Conservation (phyloP, 225 moss, liverwort and hornwort genomes). For the Pseudisothecium myosuroides region DNA sequence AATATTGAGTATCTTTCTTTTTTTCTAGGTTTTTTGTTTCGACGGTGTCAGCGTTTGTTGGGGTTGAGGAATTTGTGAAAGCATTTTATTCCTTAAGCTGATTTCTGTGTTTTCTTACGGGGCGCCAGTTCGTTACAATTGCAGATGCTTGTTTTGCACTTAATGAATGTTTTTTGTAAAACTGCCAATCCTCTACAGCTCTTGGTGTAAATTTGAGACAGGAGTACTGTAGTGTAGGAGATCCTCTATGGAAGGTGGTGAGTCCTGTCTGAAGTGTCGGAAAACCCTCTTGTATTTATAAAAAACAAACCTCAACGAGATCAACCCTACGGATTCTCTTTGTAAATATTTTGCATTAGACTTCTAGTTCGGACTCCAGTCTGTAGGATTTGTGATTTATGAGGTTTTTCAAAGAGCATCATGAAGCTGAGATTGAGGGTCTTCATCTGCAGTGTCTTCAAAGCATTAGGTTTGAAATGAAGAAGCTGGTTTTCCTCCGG, state of each 20-base stretch:
- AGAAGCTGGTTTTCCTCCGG: neutral
- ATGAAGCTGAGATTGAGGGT: neutral
- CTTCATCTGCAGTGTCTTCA: neutral
- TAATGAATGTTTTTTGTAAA: neutral
- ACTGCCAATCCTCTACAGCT: neutral
- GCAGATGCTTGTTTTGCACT: neutral
- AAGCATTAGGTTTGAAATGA: neutral
- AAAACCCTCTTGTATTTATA: neutral
- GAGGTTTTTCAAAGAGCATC: neutral
- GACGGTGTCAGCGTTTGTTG: neutral
- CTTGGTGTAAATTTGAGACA: neutral
- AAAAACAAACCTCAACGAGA: neutral
- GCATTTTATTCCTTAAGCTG: neutral
- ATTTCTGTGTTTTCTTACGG: neutral
- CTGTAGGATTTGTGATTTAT: neutral
- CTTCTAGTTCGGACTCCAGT: neutral
- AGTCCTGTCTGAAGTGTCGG: neutral
- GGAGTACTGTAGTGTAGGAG: neutral
- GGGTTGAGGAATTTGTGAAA: neutral
- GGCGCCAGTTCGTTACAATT: neutral
- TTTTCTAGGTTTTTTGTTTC: neutral
- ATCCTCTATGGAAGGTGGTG: neutral
- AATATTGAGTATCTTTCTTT: neutral
- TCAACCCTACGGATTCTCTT: neutral
- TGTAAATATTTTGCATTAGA: neutral